phyloP scores from a whole-genome alignment of 352 stramenopile species.

The Phytophthora ohioensis region DNA sequence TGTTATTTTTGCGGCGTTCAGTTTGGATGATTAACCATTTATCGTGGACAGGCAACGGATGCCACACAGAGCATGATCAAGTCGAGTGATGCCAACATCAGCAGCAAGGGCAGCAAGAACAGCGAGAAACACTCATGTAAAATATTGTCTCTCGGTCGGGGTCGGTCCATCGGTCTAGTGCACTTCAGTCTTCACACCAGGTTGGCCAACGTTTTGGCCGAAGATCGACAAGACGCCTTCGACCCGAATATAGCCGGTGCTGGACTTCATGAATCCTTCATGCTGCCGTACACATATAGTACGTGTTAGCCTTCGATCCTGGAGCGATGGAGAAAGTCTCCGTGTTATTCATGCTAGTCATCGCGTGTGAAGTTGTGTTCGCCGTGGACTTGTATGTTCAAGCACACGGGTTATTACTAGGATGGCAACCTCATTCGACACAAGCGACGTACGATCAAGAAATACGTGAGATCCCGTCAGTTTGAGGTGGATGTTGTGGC shows the following conservation, averaged over 20 bases:
- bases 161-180: conserved; percentile 20
- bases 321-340: conserved; percentile 25
- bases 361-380: conserved; percentile 57
- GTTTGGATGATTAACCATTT: background rate
- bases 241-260: conserved; percentile 46
- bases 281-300: conserved; percentile 41
- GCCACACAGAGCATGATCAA: background rate
- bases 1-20: background rate
- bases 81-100: background rate
- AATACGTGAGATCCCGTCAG: conserved; percentile 53
- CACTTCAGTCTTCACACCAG: conserved; percentile 28
- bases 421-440: conserved; percentile 65
- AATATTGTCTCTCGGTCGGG: conserved; percentile 12
- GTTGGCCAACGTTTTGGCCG: conserved; percentile 15
- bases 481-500: background rate
- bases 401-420: conserved; percentile 61
- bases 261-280: conserved; percentile 60
- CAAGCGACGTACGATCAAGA: conserved; percentile 4
- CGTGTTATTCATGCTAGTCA: conserved; percentile 31
- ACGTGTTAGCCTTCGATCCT: conserved; percentile 54
- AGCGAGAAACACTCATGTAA: conserved; percentile 7
- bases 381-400: conserved; percentile 62
- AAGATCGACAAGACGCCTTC: conserved; percentile 46
- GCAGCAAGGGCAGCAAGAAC: background rate
- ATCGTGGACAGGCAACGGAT: background rate